Evolutionary conservation across 148 eudicot species (phyloP), one percentile per base, ranked within the genome.

Genomic region (Rhododendron molle): DNA sequence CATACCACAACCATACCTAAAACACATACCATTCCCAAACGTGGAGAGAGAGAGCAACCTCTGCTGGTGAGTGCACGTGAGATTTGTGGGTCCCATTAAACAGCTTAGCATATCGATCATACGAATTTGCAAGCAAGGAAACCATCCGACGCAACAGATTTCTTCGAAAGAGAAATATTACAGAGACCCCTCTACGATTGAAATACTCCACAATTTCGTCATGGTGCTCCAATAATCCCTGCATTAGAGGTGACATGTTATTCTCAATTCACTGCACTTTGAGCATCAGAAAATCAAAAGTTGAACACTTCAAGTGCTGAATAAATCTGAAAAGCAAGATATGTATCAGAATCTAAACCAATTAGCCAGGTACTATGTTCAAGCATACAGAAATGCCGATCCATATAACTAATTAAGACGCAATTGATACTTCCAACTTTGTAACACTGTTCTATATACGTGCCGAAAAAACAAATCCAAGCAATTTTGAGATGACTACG

Each of bases 41-140:
- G n/a, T 34, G n/a, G 36, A 10, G 28, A 20, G 36, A 30, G 38
- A 78, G 44, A 80, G 46, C 18, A 71, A 96, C 99, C 98, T 96
- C 99, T 86, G 91, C 91, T 32, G 65, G 83, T 20, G 98, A 91
- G 91, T 97, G 98, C 83, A 95, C 98, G 54, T 97, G 99, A 89
- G 99, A 90, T 87, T 94, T 95, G 89, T 97, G 99, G 50, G 94
- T 93, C 78, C 99, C 99, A 54, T 95, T 95, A 73, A 97, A 83
- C 65, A 88, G 92, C 89, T 92, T 95, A 21, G 98, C 96, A 21
- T 91, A 81, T 65, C 91, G 84, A 85, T 97, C 99, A 88, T 89
- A 93, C 46, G 98, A 92, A 88, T 97, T 97, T 71, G 98, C 96
- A 65, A 97, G 92, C 46, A 94, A 83, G n/a, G 99, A 97, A 88